phyloP scores from a whole-genome alignment of 768 basidiomycete genomes.

The Cystobasidium tubakii region DNA sequence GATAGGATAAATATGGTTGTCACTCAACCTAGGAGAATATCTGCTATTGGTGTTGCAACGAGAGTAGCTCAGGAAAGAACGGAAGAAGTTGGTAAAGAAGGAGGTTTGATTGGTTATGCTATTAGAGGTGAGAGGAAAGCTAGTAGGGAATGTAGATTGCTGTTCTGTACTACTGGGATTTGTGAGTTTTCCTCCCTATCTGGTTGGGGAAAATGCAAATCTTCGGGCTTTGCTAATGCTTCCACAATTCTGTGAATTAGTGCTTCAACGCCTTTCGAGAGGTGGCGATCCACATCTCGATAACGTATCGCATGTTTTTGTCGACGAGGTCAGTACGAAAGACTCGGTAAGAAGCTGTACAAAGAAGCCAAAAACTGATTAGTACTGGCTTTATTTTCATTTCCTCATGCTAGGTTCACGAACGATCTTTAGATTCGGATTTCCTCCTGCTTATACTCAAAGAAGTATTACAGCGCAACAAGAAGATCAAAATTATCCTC shows the following conservation, averaged over 20 bases:
- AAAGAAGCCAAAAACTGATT: no score
- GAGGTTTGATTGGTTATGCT: constrained; percentile 70
- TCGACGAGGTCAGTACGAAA: constrained; percentile 66
- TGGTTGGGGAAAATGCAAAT: constrained; percentile 48
- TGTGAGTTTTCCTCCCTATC: constrained; percentile 47
- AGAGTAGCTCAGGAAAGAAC: constrained; percentile 71
- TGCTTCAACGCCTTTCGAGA: constrained; percentile 50
- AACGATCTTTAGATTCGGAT: constrained; percentile 84
- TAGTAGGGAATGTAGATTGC: constrained; percentile 61
- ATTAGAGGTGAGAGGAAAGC: constrained; percentile 80
- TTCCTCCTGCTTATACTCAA: constrained; percentile 77
- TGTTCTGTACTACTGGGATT: constrained; percentile 84
- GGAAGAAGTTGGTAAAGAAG: constrained; percentile 60
- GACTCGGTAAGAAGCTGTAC: no score
- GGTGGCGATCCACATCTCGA: constrained; percentile 62
- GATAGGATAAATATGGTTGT: constrained; percentile 68
- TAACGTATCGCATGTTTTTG: constrained; percentile 73
- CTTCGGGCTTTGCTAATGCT: neutral
- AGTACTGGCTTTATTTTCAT: neutral
- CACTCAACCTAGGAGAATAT: constrained; percentile 82
- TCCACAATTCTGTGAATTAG: constrained; percentile 48
- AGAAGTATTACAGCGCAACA: constrained; percentile 63
- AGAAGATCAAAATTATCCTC: constrained; percentile 68
- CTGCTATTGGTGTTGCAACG: constrained; percentile 79
- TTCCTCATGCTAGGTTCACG: constrained; percentile 65